Base-by-base conservation (phyloP, 352 stramenopile species). In the Phytophthora pisi region DNA sequence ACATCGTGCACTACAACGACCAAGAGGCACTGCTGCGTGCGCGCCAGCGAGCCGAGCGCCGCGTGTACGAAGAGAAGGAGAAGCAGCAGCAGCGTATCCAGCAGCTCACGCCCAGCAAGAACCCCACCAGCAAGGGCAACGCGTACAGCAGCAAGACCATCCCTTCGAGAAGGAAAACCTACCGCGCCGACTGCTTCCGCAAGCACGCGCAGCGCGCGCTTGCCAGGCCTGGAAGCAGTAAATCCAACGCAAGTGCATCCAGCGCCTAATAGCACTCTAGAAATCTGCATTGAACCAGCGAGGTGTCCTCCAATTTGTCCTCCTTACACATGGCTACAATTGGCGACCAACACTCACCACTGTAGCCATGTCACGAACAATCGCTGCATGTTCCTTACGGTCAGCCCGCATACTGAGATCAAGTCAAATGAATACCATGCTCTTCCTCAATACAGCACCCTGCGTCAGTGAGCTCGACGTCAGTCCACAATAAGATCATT, bases 1-100 rank as follows among this genome's bases (percentile, higher is more conserved):
- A 93, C 49, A 66, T 90, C 2, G 79, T 91, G 11, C 85, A 91
- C 36, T 89, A 87, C 63, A 84, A 88, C 24, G 85, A 91, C 42
- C 71, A 83, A 50, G 63, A 82, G 43, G 74, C 83, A 15, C 66
- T 91, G 28, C 46, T 74, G 30, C 79, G 77, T 4, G 79, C 82
- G 9, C 65, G 81, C 4, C 79, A 87, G 50, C 79, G 79, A 31
- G 85, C 83, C 7, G 85, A 93, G 54, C 81, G 78, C 38, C 84
- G 84, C 40, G 78, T 92, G 11, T 81, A 89, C 51, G 81, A 91
- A 11, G 81, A 90, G 50, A 77, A 82, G 46, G 81, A 90, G 7
- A 91, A 87, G 57, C 77, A 91, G 28, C 74, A 86, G 31, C 75
- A 81, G 61, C 78, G 80, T 46, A 78, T 81, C 23, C 77, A 86